phyloP scores from a whole-genome alignment of 331 rosid species.

The Quercus tomentella region DNA sequence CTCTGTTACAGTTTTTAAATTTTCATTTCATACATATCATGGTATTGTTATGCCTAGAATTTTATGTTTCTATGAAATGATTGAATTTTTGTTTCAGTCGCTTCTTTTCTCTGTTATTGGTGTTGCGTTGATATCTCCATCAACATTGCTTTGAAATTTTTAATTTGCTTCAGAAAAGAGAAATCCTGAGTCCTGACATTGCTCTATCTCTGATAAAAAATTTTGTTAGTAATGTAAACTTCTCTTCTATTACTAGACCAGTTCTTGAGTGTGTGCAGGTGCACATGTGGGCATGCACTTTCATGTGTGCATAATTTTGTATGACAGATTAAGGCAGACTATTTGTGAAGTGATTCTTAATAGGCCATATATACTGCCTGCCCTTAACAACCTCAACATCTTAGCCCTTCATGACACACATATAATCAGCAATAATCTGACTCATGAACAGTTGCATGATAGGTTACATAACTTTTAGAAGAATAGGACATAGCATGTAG shows the following conservation, averaged over 20 bases:
- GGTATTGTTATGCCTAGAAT: neutral
- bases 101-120: neutral
- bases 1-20: neutral
- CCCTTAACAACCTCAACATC: neutral
- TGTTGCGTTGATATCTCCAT: neutral
- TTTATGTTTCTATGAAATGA: neutral
- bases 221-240: neutral
- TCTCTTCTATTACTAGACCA: neutral
- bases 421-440: neutral
- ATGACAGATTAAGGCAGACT: neutral
- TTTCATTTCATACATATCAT: neutral
- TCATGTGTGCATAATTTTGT: neutral
- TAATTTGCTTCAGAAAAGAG: neutral
- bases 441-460: neutral
- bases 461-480: neutral
- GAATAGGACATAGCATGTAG: neutral
- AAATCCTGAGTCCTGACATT: neutral
- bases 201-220: neutral
- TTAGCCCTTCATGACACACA: neutral
- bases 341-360: neutral
- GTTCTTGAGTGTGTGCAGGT: neutral
- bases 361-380: neutral
- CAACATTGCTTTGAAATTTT: neutral
- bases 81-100: neutral
- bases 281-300: neutral